A percentile compares a stretch with the other conserved stretches of the same genome.
Conservation (phyloP, 257 asterid genomes). For the Solanum dulcamara region DNA sequence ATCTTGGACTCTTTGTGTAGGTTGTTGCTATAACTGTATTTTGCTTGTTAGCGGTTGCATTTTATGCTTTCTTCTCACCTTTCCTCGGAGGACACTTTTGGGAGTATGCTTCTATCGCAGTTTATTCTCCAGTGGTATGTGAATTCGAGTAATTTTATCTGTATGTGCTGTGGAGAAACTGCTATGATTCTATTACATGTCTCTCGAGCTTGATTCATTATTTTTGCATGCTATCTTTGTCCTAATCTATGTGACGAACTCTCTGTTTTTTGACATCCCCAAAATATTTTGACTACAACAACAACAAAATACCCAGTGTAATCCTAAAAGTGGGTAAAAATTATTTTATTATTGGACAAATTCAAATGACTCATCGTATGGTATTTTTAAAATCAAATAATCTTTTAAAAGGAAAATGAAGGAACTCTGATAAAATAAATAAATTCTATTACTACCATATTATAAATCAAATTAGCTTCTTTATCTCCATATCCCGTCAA, state of each 20-base stretch:
- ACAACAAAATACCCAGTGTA: background rate
- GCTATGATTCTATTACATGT: background rate
- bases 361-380: background rate
- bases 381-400: background rate
- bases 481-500: background rate
- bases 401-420: background rate
- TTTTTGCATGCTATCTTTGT: background rate
- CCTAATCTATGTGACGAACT: background rate
- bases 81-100: slow-evolving; percentile 83
- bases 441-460: background rate
- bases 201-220: background rate
- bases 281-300: background rate
- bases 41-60: slow-evolving; percentile 83
- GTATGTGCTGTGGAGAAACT: background rate
- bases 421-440: background rate
- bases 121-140: slow-evolving; percentile 91
- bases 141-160: background rate
- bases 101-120: slow-evolving; percentile 66
- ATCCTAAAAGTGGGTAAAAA: background rate
- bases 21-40: slow-evolving; percentile 90
- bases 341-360: background rate
- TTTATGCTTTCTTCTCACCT: slow-evolving; percentile 94
- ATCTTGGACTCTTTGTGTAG: slow-evolving; percentile 25
- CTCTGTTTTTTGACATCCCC: background rate
- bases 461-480: background rate